A percentile compares a stretch with the other conserved stretches of the same genome.
Conservation (phyloP, 1,284 basidiomycete genomes). For the Entoloma clypeatum region DNA sequence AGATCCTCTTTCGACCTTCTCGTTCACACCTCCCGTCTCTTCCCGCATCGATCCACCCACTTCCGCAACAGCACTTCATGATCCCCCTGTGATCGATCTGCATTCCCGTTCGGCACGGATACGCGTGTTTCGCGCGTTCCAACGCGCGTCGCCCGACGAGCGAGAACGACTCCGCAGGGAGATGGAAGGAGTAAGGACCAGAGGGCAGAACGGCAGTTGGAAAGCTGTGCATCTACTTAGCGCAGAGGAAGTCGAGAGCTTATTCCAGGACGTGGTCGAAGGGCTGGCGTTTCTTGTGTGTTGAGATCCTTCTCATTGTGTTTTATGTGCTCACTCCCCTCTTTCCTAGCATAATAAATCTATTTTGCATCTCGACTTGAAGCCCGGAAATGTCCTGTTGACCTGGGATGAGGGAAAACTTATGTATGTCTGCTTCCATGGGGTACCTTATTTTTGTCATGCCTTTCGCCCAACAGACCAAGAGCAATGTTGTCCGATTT, state of each 20-base stretch:
- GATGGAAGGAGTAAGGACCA: conserved; percentile 33
- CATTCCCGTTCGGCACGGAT: conserved; percentile 69
- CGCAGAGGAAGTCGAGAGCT: conserved; percentile 71
- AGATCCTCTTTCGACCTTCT: conserved; percentile 34
- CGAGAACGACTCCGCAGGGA: conserved; percentile 53
- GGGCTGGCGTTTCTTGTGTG: conserved; percentile 79
- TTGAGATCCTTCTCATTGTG: conserved; percentile 13
- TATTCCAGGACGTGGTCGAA: conserved; percentile 76
- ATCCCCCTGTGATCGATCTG: conserved; percentile 20
- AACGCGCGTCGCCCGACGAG: conserved; percentile 59
- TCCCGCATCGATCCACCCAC: conserved; percentile 20
- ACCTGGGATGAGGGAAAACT: conserved; percentile 90
- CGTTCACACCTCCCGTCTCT: conserved; percentile 26
- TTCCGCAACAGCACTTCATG: conserved; percentile 14
- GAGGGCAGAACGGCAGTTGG: conserved; percentile 36
- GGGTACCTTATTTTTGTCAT: conserved; percentile 7
- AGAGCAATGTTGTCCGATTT: conserved; percentile 92
- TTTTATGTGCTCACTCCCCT: conserved; percentile 4
- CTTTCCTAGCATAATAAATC: conserved; percentile 72
- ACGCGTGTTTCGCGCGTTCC: conserved; percentile 68
- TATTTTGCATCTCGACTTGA: conserved; percentile 88
- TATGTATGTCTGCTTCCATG: conserved; percentile 47
- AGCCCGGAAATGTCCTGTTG: conserved; percentile 89
- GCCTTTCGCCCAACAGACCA: conserved; percentile 44
- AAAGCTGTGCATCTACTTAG: conserved; percentile 77